Evolutionary conservation across 176 grass and related monocot species (phyloP).

Genomic region (Olyra latifolia): DNA sequence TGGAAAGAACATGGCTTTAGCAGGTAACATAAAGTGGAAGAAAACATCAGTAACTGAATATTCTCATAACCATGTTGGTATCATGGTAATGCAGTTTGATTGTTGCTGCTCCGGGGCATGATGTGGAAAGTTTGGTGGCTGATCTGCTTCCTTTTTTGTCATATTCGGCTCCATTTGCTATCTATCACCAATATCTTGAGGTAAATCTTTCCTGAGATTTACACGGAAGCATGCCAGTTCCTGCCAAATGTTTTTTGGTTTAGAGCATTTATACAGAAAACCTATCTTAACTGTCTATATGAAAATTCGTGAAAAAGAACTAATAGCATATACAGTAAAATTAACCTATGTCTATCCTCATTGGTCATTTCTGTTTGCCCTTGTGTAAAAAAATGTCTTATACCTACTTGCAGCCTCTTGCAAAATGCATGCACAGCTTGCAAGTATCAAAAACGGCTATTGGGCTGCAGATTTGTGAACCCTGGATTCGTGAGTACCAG

Average conservation of each 20-base stretch:
- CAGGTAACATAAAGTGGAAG: conserved; percentile 44
- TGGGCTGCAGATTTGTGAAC: conserved; percentile 83
- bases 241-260: neutral
- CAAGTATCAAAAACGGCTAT: conserved; percentile 78
- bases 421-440: conserved; percentile 79
- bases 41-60: neutral
- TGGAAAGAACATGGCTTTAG: conserved; percentile 93
- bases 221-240: neutral
- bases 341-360: neutral
- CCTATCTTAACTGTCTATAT: neutral
- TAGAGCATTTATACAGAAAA: neutral
- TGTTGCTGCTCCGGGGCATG: conserved; percentile 72
- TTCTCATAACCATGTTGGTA: conserved; percentile 20
- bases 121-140: conserved; percentile 64
- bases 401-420: conserved; percentile 70
- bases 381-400: neutral
- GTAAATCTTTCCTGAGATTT: conserved; percentile 29
- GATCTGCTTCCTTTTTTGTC: conserved; percentile 85
- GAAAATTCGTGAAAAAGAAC: neutral
- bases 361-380: neutral
- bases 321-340: neutral
- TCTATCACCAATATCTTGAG: conserved; percentile 93
- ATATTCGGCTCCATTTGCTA: conserved; percentile 89
- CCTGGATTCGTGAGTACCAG: conserved; percentile 98
- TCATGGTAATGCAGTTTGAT: conserved; percentile 75